A percentile compares a stretch with the other conserved stretches of the same genome.
Evolutionary conservation across 2,329 filamentous ascomycete genomes (phyloP).

Genomic region (Pseudogymnoascus destructans): DNA sequence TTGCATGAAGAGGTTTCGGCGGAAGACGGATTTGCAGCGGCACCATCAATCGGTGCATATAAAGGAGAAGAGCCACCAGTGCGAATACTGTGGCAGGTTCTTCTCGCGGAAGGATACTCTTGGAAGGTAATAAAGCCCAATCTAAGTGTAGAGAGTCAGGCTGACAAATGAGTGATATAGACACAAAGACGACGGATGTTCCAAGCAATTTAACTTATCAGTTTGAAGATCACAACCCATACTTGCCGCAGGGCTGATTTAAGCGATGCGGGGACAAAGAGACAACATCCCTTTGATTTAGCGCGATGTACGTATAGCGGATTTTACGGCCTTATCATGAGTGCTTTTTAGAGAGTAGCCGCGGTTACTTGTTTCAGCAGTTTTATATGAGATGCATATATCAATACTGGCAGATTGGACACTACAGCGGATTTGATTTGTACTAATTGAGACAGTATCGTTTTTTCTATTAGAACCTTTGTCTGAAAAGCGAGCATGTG

Average conservation of each 20-base stretch:
- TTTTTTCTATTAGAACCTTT: neutral
- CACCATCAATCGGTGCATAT: constrained; percentile 57
- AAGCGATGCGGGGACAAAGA: neutral
- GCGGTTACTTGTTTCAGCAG: neutral
- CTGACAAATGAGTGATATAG: constrained; percentile 30
- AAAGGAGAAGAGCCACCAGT: constrained; percentile 57
- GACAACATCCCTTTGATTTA: neutral
- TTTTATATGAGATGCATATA: neutral
- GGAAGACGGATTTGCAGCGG: constrained; percentile 63
- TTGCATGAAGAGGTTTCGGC: constrained; percentile 65
- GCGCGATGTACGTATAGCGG: constrained; percentile 1
- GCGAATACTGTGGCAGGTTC: constrained; percentile 53
- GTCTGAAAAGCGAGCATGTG: neutral
- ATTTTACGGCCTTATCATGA: neutral
- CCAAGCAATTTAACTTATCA: constrained; percentile 41
- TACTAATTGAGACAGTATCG: neutral
- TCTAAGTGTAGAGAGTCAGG: constrained; percentile 3
- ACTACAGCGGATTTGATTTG: neutral
- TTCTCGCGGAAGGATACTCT: constrained; percentile 77
- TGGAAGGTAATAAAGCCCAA: constrained; percentile 44
- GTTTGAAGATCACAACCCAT: neutral
- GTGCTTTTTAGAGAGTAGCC: neutral
- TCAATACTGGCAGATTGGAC: neutral
- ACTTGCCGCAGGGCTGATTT: neutral
- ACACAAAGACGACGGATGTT: constrained; percentile 66